A percentile compares a stretch with the other conserved stretches of the same genome.
These are phyloP conservation scores for Phytophthora uliginosa DNA, from an alignment of 352 stramenopile genomes.

Conservation along the genomic window DNA sequence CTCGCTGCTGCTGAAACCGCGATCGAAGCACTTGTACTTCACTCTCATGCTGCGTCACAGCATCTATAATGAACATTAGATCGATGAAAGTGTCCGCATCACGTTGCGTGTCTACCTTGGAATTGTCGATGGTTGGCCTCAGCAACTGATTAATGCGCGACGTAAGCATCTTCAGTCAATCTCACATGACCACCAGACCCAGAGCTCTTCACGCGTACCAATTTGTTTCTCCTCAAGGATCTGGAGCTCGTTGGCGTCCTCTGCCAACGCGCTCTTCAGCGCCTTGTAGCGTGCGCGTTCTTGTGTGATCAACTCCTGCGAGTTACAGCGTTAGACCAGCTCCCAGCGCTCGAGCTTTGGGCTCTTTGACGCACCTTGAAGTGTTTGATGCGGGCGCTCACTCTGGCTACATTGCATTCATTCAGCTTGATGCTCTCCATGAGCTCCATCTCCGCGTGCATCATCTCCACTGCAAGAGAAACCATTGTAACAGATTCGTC, in stretches of 20 bases:
- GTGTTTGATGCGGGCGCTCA: slow-evolving; percentile 57
- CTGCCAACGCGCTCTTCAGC: slow-evolving; percentile 36
- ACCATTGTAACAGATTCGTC: not conserved
- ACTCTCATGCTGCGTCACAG: slow-evolving; percentile 39
- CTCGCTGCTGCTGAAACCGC: slow-evolving; percentile 42
- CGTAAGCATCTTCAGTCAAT: slow-evolving; percentile 6
- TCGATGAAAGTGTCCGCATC: not conserved
- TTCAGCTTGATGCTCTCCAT: slow-evolving; percentile 77
- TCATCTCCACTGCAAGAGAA: slow-evolving; percentile 73
- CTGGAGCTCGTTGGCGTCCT: slow-evolving; percentile 43
- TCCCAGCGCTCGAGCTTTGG: not conserved
- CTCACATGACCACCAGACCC: not conserved
- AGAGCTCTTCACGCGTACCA: slow-evolving; percentile 30
- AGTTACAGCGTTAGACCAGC: not conserved
- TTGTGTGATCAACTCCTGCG: slow-evolving; percentile 51
- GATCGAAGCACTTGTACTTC: slow-evolving; percentile 42
- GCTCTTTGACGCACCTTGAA: slow-evolving; percentile 53
- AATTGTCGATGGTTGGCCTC: slow-evolving; percentile 56
- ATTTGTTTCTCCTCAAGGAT: slow-evolving; percentile 55
- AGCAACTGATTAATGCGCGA: slow-evolving; percentile 34
- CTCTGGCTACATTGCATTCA: slow-evolving; percentile 56
- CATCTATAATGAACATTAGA: slow-evolving; percentile 35
- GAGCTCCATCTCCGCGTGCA: slow-evolving; percentile 80
- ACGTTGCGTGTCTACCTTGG: slow-evolving; percentile 30
- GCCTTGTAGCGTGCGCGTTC: slow-evolving; percentile 54